These are phyloP conservation scores for Pseudevernia furfuracea DNA, from an alignment of 495 filamentous ascomycete species.

Conservation along the genomic window DNA sequence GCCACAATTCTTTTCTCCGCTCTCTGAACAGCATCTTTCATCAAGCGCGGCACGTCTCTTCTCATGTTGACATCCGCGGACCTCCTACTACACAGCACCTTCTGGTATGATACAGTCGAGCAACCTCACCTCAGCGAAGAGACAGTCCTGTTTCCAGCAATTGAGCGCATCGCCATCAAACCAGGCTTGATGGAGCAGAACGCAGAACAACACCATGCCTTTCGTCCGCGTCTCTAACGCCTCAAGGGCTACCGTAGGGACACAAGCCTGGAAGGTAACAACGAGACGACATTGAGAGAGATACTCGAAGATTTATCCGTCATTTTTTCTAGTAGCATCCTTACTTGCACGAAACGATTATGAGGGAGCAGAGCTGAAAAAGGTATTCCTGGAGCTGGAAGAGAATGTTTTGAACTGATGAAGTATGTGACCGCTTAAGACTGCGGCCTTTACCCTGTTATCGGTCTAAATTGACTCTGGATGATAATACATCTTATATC, in stretches of 20 bases:
- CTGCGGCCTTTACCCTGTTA: background rate
- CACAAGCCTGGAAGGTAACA: background rate
- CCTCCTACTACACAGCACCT: conserved; percentile 38
- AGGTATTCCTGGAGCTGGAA: background rate
- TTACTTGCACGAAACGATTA: background rate
- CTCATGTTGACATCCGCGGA: conserved; percentile 25
- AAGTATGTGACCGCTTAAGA: background rate
- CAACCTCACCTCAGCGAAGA: conserved; percentile 33
- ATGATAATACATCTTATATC: no score
- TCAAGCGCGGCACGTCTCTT: conserved; percentile 37
- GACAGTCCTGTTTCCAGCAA: conserved; percentile 28
- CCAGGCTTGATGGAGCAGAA: conserved; percentile 24
- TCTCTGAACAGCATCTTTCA: conserved; percentile 43
- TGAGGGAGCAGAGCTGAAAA: background rate
- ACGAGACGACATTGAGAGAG: background rate
- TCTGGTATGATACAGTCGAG: conserved; percentile 27
- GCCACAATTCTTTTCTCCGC: conserved; percentile 46
- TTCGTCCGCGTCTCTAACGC: background rate
- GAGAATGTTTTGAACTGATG: no score
- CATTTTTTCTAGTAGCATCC: background rate
- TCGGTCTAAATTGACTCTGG: no score
- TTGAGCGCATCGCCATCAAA: conserved; percentile 30
- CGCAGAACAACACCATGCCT: conserved; percentile 28
- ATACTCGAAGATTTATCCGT: background rate
- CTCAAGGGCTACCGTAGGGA: background rate